Evolutionary conservation across 257 asterid genomes (phyloP), one percentile per base, ranked within the genome.

Genomic region (Solanum piurae): DNA sequence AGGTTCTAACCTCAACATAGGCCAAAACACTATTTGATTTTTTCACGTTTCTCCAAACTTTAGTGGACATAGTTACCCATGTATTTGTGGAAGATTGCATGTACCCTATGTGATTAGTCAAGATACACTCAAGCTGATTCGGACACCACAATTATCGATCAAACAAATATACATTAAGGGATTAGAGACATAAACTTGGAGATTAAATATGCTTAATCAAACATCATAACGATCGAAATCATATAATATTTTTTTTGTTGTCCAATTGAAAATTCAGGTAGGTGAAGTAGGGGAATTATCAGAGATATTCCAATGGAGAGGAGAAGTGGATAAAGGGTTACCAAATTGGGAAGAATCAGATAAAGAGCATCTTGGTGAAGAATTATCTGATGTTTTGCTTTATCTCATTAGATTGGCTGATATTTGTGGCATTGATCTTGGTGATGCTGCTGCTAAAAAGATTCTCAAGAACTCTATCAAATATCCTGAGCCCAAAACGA

Each of bases 281-380:
- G 95, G 94, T 33, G 96, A 93, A 90, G 93, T 93, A 10, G 96
- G 96, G 44, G 95, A 93, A 80, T 66, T 93, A 73, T 90, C 96
- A 72, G 94, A 93, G 33, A 93, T 93, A 87, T 93, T 93, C 84
- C 96, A 93, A 46, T 93, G 96, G 96, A 93, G 88, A 68, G 96
- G 95, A 40, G 96, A 93, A 31, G 96, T 93, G 36, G 93, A 89
- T n/a, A 93, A 89, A 88, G 96, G 96, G 9, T 69, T 93, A 89
- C 91, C 92, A 40, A 90, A 92, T 77, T 93, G 96, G 96, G 90
- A 92, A 62, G 93, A 93, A 84, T 84, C 93, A 87, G 96, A 93
- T 3, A 93, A 88, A 86, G 93, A 91, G 88, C 96, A 93, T 79
- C 91, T 93, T 36, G 96, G 96, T 6, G 96, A 93, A 91, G 96